phyloP scores from a whole-genome alignment of 1,284 basidiomycete genomes.

The Melampsora medusae region DNA sequence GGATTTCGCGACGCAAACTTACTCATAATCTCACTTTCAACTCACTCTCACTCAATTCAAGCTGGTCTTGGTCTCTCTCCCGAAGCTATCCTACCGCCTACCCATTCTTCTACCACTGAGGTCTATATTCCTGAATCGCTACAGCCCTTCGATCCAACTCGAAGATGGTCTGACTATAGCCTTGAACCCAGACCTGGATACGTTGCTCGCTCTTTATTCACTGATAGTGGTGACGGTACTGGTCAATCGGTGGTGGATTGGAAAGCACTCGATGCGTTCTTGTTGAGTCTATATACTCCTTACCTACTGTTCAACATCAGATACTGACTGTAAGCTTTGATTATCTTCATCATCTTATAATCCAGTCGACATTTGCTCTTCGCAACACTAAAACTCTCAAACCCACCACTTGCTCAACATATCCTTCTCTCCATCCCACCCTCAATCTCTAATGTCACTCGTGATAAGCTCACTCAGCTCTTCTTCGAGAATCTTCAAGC shows the following conservation, averaged over 20 bases:
- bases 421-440: slow-evolving; percentile 40
- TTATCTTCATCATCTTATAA: background rate
- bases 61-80: slow-evolving; percentile 41
- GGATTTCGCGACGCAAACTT: slow-evolving; percentile 37
- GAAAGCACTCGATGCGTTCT: slow-evolving; percentile 35
- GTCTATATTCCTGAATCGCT: slow-evolving; percentile 23
- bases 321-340: background rate
- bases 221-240: slow-evolving; percentile 45
- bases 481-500: slow-evolving; percentile 42
- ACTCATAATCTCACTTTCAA: slow-evolving; percentile 30
- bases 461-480: slow-evolving; percentile 29
- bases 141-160: slow-evolving; percentile 7
- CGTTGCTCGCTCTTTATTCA: slow-evolving; percentile 44
- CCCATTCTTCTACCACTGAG: slow-evolving; percentile 16
- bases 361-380: slow-evolving; percentile 40
- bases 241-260: slow-evolving; percentile 34
- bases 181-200: slow-evolving; percentile 37
- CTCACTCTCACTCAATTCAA: slow-evolving; percentile 31
- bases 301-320: background rate
- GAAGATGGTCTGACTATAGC: slow-evolving; percentile 29
- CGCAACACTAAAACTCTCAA: slow-evolving; percentile 17
- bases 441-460: slow-evolving; percentile 11
- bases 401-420: slow-evolving; percentile 31
- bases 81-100: slow-evolving; percentile 27
- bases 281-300: slow-evolving; percentile 1